phyloP scores from a whole-genome alignment of 2,329 filamentous ascomycete genomes.

The Dactylellina haptotyla region DNA sequence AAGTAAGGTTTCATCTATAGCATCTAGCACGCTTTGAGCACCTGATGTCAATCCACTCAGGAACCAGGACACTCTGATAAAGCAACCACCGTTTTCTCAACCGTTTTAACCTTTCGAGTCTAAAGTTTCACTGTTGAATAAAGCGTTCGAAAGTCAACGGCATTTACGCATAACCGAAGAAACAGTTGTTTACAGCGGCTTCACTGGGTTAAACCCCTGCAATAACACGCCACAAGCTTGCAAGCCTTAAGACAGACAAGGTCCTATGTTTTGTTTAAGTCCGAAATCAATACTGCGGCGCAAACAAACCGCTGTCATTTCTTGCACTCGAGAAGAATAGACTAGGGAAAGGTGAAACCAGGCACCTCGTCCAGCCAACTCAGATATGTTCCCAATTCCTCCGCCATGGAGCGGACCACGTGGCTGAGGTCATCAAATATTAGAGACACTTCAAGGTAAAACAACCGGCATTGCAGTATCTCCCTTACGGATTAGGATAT shows the following conservation, averaged over 20 bases:
- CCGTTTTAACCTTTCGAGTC: too few relatives aligned
- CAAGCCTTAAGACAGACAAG: neutral
- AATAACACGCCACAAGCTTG: too few relatives aligned
- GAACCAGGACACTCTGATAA: too few relatives aligned
- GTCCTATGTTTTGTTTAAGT: neutral
- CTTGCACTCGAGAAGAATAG: neutral
- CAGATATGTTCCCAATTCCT: conserved; percentile 9
- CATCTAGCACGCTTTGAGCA: too few relatives aligned
- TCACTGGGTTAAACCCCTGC: neutral
- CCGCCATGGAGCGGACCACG: conserved; percentile 19
- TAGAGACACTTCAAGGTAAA: conserved; percentile 29
- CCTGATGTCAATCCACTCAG: too few relatives aligned
- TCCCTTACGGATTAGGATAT: conserved; percentile 24
- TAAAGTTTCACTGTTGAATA: neutral
- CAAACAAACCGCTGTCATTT: neutral
- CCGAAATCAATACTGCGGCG: neutral
- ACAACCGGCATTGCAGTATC: conserved; percentile 35
- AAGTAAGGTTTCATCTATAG: too few relatives aligned
- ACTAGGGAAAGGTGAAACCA: conserved; percentile 2
- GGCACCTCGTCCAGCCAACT: conserved; percentile 16
- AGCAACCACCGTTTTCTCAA: too few relatives aligned
- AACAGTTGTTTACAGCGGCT: too few relatives aligned
- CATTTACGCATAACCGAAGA: neutral
- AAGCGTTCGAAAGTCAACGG: neutral
- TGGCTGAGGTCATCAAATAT: conserved; percentile 27